Conservation (phyloP, 257 asterid species). For the Orobanche coerulescens region DNA sequence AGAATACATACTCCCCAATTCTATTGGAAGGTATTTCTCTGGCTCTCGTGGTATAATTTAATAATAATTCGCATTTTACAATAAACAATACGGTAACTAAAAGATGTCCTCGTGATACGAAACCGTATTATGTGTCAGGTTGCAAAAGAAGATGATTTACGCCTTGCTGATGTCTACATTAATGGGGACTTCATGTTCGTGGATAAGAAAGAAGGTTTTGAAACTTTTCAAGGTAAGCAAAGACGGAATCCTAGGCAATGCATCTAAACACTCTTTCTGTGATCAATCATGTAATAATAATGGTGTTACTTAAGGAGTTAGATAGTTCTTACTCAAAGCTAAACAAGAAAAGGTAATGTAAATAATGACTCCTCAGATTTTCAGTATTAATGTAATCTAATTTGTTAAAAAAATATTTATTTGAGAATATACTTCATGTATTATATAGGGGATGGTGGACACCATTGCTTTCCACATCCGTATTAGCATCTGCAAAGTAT, state of each 20-base stretch:
- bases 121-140: slow-evolving; percentile 16
- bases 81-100: background rate
- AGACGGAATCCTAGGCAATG: background rate
- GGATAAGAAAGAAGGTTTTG: slow-evolving; percentile 53
- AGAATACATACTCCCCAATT: slow-evolving; percentile 65
- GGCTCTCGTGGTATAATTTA: background rate
- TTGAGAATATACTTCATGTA: background rate
- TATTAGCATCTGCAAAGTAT: slow-evolving; percentile 45
- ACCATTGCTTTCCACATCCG: slow-evolving; percentile 48
- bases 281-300: slow-evolving; percentile 17
- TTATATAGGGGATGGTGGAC: slow-evolving; percentile 69
- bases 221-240: slow-evolving; percentile 51
- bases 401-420: background rate
- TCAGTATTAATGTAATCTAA: background rate
- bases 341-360: slow-evolving; percentile 41
- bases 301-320: slow-evolving; percentile 32
- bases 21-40: slow-evolving; percentile 63
- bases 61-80: background rate
- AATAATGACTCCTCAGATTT: background rate
- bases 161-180: slow-evolving; percentile 79
- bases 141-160: slow-evolving; percentile 56
- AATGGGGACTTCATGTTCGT: slow-evolving; percentile 68
- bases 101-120: slow-evolving; percentile 39
- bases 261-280: no score
- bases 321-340: slow-evolving; percentile 30